Conservation (phyloP, 2,329 filamentous ascomycete species). For the Pseudogymnoascus pannorum region DNA sequence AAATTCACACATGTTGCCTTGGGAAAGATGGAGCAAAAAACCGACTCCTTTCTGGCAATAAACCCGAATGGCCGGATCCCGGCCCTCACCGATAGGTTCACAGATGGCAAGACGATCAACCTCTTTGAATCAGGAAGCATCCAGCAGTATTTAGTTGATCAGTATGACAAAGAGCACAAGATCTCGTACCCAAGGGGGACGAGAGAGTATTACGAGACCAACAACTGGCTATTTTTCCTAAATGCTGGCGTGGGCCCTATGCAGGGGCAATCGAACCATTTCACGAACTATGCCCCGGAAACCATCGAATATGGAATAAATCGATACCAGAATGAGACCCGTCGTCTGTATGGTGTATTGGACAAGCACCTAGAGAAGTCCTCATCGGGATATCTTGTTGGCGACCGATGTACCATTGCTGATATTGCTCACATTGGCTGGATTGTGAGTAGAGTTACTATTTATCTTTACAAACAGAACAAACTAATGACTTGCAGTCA, state of each 20-base stretch:
- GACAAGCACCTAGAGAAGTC: conserved; percentile 60
- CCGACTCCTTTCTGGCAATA: conserved; percentile 82
- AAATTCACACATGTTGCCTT: conserved; percentile 67
- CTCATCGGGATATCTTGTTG: conserved; percentile 52
- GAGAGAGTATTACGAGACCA: conserved; percentile 70
- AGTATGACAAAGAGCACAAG: conserved; percentile 76
- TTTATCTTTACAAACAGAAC: background rate
- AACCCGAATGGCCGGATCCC: conserved; percentile 93
- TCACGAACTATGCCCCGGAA: conserved; percentile 73
- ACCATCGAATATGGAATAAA: conserved; percentile 76
- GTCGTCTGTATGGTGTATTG: conserved; percentile 72
- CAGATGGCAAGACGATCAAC: conserved; percentile 63
- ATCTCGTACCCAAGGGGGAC: conserved; percentile 69
- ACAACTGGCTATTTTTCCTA: conserved; percentile 73
- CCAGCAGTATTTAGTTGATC: conserved; percentile 73
- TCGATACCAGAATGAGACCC: conserved; percentile 75
- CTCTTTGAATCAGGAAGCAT: conserved; percentile 82
- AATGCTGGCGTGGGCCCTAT: conserved; percentile 77
- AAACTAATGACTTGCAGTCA: conserved; percentile 9
- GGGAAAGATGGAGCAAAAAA: conserved; percentile 69
- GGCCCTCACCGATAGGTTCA: conserved; percentile 72
- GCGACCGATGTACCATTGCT: conserved; percentile 63
- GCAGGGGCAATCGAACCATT: conserved; percentile 82
- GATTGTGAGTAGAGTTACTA: conserved; percentile 47
- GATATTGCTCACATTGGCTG: conserved; percentile 79